These are phyloP conservation scores for Brasenia schreberi DNA, from an alignment of 164 flowering plant genomes.

Conservation along the genomic window DNA sequence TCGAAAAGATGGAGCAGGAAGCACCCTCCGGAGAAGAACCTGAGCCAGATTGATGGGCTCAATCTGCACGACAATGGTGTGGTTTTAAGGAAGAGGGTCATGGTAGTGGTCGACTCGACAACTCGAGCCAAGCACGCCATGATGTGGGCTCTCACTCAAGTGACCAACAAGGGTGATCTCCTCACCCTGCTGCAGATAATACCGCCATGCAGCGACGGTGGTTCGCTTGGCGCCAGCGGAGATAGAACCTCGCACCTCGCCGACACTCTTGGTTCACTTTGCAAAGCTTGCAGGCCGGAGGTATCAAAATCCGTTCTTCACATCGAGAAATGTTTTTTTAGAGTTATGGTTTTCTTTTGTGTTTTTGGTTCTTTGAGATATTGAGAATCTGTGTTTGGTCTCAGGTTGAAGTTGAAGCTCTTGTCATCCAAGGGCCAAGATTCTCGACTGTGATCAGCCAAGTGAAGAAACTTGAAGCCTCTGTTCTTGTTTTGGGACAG, in stretches of 20 bases:
- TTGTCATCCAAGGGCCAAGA: slow-evolving; percentile 79
- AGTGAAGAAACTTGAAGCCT: slow-evolving; percentile 88
- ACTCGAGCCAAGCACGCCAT: slow-evolving; percentile 66
- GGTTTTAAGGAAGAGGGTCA: slow-evolving; percentile 64
- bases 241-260: slow-evolving; percentile 39
- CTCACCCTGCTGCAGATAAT: slow-evolving; percentile 70
- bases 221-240: slow-evolving; percentile 1
- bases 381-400: not conserved
- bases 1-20: slow-evolving; percentile 43
- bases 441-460: slow-evolving; percentile 68
- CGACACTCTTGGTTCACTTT: slow-evolving; percentile 58
- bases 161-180: slow-evolving; percentile 65
- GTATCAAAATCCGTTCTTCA: slow-evolving; percentile 12
- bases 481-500: slow-evolving; percentile 76
- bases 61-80: slow-evolving; percentile 20
- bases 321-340: not conserved
- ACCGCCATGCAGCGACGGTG: slow-evolving; percentile 18
- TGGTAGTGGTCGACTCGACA: slow-evolving; percentile 67
- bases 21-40: slow-evolving; percentile 12
- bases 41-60: slow-evolving; percentile 44
- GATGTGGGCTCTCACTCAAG: slow-evolving; percentile 95
- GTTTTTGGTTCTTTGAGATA: not conserved
- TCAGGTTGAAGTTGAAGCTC: slow-evolving; percentile 83
- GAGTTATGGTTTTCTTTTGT: not conserved
- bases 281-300: slow-evolving; percentile 86